Evolutionary conservation across 768 basidiomycete genomes (phyloP).

Genomic region (Goffeauzyma gilvescens): DNA sequence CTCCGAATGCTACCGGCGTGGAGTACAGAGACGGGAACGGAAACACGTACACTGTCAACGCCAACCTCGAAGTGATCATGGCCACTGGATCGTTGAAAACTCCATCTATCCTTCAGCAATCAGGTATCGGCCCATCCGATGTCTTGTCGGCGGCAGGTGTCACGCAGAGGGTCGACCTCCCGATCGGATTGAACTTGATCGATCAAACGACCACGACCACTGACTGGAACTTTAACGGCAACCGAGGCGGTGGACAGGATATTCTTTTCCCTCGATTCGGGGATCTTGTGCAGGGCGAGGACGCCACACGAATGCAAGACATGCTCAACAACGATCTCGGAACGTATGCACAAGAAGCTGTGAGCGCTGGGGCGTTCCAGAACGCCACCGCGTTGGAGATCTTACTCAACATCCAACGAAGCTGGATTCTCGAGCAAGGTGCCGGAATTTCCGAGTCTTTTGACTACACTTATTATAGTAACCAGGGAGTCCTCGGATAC

Average conservation of each 20-base stretch:
- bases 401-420: conserved; percentile 22
- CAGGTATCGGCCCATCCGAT: conserved; percentile 19
- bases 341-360: conserved; percentile 20
- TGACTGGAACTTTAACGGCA: conserved; percentile 9
- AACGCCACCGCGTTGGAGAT: conserved; percentile 14
- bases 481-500: conserved; percentile 12
- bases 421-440: conserved; percentile 21
- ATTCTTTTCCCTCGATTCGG: conserved; percentile 17
- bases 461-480: conserved; percentile 6
- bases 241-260: conserved; percentile 13
- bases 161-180: conserved; percentile 16
- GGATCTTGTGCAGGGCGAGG: conserved; percentile 15
- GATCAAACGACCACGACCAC: conserved; percentile 25
- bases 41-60: conserved; percentile 17
- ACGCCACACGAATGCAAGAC: conserved; percentile 12
- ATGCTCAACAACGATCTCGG: conserved; percentile 19
- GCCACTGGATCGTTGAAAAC: conserved; percentile 22
- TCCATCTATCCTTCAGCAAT: conserved; percentile 23
- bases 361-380: conserved; percentile 14
- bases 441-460: conserved; percentile 18
- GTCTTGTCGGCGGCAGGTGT: conserved; percentile 18
- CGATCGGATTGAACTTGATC: conserved; percentile 23
- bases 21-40: conserved; percentile 16
- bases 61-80: conserved; percentile 24
- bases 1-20: conserved; percentile 19